Percentiles rank a stretch among this genome's conserved stretches.
Conservation (phyloP, 2,329 filamentous ascomycete genomes). For the Penicillium sp. region DNA sequence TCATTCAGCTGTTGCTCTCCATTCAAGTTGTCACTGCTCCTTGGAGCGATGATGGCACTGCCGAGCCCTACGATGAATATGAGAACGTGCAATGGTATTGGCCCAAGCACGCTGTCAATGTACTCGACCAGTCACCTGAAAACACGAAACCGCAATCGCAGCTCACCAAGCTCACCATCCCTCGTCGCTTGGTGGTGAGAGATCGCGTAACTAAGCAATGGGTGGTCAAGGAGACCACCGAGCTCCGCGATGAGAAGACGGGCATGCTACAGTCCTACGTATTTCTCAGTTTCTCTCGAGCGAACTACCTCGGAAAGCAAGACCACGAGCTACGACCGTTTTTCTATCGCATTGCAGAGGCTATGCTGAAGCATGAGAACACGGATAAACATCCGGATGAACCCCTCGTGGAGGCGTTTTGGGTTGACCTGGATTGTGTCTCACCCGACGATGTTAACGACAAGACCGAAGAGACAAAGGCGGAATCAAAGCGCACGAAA, state of each 20-base stretch:
- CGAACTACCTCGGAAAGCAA: slow-evolving; percentile 13
- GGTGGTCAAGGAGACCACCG: slow-evolving; percentile 16
- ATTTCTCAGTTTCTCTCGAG: slow-evolving; percentile 27
- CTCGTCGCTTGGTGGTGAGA: slow-evolving; percentile 22
- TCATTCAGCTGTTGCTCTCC: slow-evolving; percentile 23
- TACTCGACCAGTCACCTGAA: slow-evolving; percentile 21
- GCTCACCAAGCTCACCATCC: slow-evolving; percentile 19
- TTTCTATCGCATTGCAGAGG: slow-evolving; percentile 2
- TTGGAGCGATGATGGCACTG: slow-evolving; percentile 17
- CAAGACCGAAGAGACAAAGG: background rate
- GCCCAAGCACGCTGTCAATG: slow-evolving; percentile 27
- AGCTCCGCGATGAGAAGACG: slow-evolving; percentile 22
- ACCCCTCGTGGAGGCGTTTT: slow-evolving; percentile 20
- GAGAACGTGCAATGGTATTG: slow-evolving; percentile 26
- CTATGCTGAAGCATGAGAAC: slow-evolving; percentile 4
- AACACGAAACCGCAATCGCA: slow-evolving; percentile 19
- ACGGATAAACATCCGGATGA: background rate
- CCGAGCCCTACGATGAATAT: slow-evolving; percentile 21
- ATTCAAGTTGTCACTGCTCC: slow-evolving; percentile 21
- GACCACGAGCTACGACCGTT: slow-evolving; percentile 7
- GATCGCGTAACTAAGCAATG: slow-evolving; percentile 15
- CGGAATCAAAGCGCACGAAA: slow-evolving; percentile 4
- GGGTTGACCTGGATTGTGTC: slow-evolving; percentile 25
- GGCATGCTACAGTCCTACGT: slow-evolving; percentile 24
- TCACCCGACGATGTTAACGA: slow-evolving; percentile 6